Percentiles rank a stretch among this genome's conserved stretches.
Conservation (phyloP, 176 grass and related monocot genomes). For the Zizania latifolia region DNA sequence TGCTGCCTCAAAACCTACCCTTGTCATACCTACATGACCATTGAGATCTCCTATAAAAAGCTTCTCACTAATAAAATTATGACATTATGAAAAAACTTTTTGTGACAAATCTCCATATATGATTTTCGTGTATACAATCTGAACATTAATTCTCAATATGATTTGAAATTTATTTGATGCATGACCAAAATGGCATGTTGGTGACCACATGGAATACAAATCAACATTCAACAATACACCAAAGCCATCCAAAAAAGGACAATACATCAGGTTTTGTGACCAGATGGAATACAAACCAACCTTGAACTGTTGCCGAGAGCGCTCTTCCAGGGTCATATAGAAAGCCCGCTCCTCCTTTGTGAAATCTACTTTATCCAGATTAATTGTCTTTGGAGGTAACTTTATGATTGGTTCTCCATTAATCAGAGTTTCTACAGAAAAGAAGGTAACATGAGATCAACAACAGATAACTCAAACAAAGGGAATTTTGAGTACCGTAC, state of each 20-base stretch:
- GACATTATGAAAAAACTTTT: background rate
- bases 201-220: background rate
- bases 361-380: conserved; percentile 80
- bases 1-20: too few relatives aligned
- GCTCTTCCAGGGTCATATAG: conserved; percentile 86
- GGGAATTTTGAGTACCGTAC: background rate
- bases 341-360: conserved; percentile 77
- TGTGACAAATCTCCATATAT: background rate
- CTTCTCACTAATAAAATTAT: too few relatives aligned
- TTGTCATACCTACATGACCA: too few relatives aligned
- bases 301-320: conserved; percentile 93
- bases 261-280: conserved; percentile 4
- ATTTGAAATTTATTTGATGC: background rate
- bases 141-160: background rate
- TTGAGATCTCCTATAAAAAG: too few relatives aligned
- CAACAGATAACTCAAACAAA: conserved; percentile 20
- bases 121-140: background rate
- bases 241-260: background rate
- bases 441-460: conserved; percentile 19
- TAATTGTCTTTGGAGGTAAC: conserved; percentile 76
- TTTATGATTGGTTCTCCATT: conserved; percentile 95
- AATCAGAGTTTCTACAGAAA: conserved; percentile 63
- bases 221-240: background rate
- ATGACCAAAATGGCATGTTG: background rate
- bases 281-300: too few relatives aligned